A percentile compares a stretch with the other conserved stretches of the same genome.
Conservation (phyloP, 2,329 filamentous ascomycete species). For the Cordyceps farinosa region DNA sequence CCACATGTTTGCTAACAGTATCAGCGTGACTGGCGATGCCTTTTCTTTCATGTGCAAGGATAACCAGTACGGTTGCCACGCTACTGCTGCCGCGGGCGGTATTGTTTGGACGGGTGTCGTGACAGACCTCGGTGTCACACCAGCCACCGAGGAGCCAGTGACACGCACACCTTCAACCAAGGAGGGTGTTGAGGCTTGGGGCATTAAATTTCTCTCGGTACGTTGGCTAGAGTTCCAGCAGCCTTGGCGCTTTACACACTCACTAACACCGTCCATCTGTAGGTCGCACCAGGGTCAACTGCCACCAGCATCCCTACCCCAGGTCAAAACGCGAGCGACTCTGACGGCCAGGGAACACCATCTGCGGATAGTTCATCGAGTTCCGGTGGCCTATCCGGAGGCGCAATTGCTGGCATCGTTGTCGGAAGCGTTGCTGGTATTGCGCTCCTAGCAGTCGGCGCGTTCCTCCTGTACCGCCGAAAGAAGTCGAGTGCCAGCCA, state of each 20-base stretch:
- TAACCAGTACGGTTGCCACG: constrained; percentile 17
- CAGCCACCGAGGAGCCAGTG: constrained; percentile 9
- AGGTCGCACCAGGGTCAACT: constrained; percentile 13
- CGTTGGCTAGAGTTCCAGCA: not conserved
- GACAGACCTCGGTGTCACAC: constrained; percentile 9
- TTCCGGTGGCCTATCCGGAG: not conserved
- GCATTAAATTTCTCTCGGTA: constrained; percentile 18
- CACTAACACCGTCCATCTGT: not conserved
- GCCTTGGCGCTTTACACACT: too few relatives aligned
- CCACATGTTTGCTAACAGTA: not conserved
- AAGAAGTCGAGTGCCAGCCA: not conserved
- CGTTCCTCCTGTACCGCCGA: constrained; percentile 16
- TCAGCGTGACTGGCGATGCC: constrained; percentile 13
- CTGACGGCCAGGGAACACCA: constrained; percentile 1
- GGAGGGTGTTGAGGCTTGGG: constrained; percentile 16
- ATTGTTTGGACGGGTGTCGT: constrained; percentile 16
- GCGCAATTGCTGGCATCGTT: constrained; percentile 18
- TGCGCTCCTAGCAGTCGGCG: constrained; percentile 3
- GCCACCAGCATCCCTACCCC: constrained; percentile 7
- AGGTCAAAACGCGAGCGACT: constrained; percentile 5
- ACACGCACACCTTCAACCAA: constrained; percentile 5
- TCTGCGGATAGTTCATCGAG: not conserved
- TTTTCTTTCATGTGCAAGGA: constrained; percentile 19
- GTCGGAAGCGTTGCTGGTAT: constrained; percentile 10
- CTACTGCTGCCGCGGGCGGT: not conserved